Evolutionary conservation across 2,329 filamentous ascomycete genomes (phyloP), one percentile per base, ranked within the genome.

Genomic region (Fusarium protoensiforme): DNA sequence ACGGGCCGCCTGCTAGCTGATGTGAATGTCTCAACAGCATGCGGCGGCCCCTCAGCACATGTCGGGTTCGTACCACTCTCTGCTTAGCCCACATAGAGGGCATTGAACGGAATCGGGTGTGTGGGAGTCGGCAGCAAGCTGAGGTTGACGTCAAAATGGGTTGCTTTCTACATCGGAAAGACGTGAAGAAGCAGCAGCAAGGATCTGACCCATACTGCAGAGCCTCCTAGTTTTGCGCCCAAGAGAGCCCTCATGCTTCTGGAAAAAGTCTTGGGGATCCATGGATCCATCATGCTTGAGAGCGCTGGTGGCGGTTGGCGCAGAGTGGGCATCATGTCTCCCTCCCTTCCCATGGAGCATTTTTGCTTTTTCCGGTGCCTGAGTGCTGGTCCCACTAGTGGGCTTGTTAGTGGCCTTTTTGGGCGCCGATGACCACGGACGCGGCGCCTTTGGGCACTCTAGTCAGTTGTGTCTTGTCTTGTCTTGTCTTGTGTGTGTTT

Each of bases 361-460:
- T 67, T 66, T 74, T 62, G 51, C 68, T 69, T 67, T 64, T 70
- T n/a, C 74, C 43, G 72, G 72, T 74, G 68, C 72, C 72, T 74
- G 72, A 63, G 43, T 74, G 33, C 68, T 46, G 65, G 72, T 66
- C 61, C 72, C 68, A 74, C 68, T 65, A 62, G 64, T 64, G 65
- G 62, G 31, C 56, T 64, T 59, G 51, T 74, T 73, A 72, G 67
- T 61, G 71, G 63, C 60, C 58, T 67, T 62, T 39, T 74, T 72
- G 51, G 68, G 65, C 39, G 51, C 20, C 53, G 64, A 67, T 66
- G 48, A 35, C 38, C 48, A 61, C 48, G 53, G 46, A 60, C 24
- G 31, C 59, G 41, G 60, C 29, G 36, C 38, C 48, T 51, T 54
- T 48, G 43, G 62, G 60, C 60, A 39, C 61, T 57, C 61, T 51